phyloP scores from a whole-genome alignment of 345 rosid species.

The Psidium friedrichsthalianum region DNA sequence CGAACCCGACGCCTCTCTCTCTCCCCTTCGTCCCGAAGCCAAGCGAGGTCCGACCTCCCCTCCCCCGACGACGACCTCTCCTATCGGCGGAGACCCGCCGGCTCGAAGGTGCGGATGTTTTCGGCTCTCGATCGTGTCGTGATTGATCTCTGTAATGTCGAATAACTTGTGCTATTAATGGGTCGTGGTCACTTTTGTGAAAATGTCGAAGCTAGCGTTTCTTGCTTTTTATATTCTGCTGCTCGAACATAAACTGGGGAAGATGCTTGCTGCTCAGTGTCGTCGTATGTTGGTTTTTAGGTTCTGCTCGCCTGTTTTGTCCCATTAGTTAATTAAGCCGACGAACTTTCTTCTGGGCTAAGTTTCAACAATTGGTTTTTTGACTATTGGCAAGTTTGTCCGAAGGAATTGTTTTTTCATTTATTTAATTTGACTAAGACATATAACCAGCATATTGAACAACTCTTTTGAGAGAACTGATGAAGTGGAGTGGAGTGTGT shows the following conservation, averaged over 20 bases:
- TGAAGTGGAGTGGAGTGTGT: too few species aligned
- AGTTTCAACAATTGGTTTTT: too few species aligned
- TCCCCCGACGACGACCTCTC: too few species aligned
- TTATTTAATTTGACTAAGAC: too few species aligned
- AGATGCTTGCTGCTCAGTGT: neutral
- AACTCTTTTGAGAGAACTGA: too few species aligned
- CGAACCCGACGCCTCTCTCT: too few species aligned
- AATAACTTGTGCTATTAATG: neutral
- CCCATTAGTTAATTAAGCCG: neutral
- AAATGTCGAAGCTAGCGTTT: neutral
- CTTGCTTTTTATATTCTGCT: neutral
- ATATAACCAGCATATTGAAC: too few species aligned
- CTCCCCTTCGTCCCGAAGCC: too few species aligned
- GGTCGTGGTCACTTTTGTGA: neutral
- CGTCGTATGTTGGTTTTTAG: neutral
- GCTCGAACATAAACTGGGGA: neutral
- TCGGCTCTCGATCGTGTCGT: neutral
- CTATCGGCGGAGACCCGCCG: conserved; percentile 43
- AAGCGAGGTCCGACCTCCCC: too few species aligned
- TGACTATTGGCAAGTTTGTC: too few species aligned
- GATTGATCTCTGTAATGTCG: neutral
- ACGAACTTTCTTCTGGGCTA: too few species aligned
- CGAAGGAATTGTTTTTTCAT: too few species aligned
- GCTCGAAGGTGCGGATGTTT: conserved; percentile 22
- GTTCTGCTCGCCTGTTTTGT: neutral